Conservation (phyloP, 345 rosid genomes). For the Microcos paniculata region DNA sequence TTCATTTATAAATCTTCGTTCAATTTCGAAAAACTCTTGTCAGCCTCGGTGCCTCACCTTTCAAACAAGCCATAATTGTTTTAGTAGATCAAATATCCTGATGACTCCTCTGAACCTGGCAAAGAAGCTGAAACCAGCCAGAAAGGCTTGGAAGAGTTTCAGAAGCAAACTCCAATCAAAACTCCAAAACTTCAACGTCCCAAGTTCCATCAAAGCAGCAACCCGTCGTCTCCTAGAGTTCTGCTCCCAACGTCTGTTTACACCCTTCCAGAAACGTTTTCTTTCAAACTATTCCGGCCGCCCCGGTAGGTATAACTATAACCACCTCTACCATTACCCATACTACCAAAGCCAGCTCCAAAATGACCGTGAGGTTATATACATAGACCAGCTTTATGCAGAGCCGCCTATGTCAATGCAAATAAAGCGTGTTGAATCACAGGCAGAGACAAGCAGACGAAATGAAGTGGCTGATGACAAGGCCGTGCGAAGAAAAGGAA, state of each 20-base stretch:
- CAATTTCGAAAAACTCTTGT: not conserved
- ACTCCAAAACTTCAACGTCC: conserved; percentile 35
- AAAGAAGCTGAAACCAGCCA: conserved; percentile 65
- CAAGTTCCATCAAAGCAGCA: conserved; percentile 40
- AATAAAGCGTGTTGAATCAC: conserved; percentile 10
- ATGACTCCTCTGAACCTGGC: conserved; percentile 49
- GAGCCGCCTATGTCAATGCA: conserved; percentile 3
- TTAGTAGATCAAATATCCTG: not conserved
- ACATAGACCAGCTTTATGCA: conserved; percentile 47
- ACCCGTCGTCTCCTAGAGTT: conserved; percentile 43
- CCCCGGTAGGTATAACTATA: not conserved
- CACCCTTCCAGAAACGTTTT: conserved; percentile 45
- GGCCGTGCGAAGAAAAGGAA: not conserved
- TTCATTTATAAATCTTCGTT: not conserved
- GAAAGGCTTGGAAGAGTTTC: conserved; percentile 60
- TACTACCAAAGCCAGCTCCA: conserved; percentile 24
- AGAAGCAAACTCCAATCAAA: conserved; percentile 44
- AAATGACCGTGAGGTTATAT: conserved; percentile 32
- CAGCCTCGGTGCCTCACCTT: not conserved
- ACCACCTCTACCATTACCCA: conserved; percentile 28
- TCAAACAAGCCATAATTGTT: not conserved
- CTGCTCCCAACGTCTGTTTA: conserved; percentile 40
- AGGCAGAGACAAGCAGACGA: conserved; percentile 30
- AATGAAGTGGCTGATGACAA: not conserved
- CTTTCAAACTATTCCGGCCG: conserved; percentile 20